phyloP scores from a whole-genome alignment of 2,329 filamentous ascomycete genomes.

The Pestalotiopsis sp. region DNA sequence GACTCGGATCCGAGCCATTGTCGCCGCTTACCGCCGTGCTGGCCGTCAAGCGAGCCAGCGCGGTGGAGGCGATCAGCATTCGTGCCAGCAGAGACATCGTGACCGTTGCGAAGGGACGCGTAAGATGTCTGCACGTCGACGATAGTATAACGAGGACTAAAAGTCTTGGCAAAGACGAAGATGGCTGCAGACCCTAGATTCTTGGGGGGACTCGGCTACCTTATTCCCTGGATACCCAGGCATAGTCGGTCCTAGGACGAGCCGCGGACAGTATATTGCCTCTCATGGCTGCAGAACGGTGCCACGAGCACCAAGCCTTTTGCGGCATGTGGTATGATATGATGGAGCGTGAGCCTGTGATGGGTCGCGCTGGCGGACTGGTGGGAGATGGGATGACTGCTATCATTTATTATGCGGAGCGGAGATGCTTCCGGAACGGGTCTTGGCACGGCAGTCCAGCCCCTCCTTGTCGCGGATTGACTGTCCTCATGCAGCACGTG shows the following conservation, averaged over 20 bases:
- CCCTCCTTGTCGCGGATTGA: neutral
- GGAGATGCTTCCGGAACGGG: constrained; percentile 1
- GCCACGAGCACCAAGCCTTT: neutral
- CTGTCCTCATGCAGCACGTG: neutral
- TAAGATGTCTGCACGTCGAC: constrained; percentile 1
- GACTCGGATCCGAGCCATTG: neutral
- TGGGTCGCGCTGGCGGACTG: neutral
- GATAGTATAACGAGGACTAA: neutral
- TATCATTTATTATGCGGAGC: neutral
- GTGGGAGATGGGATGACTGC: neutral
- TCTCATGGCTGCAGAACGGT: neutral
- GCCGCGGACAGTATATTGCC: neutral
- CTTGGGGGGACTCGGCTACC: neutral
- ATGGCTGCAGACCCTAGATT: neutral
- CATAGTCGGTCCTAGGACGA: neutral
- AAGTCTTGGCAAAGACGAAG: constrained; percentile 4
- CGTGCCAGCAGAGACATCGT: neutral
- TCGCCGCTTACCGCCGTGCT: neutral
- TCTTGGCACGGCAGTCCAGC: neutral
- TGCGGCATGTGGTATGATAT: neutral
- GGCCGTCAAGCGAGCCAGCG: neutral
- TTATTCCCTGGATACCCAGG: neutral
- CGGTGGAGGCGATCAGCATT: neutral
- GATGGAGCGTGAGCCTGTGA: neutral
- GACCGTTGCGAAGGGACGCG: neutral